These are phyloP conservation scores for Senecio squalidus DNA, from an alignment of 140 eudicot genomes.

Conservation along the genomic window DNA sequence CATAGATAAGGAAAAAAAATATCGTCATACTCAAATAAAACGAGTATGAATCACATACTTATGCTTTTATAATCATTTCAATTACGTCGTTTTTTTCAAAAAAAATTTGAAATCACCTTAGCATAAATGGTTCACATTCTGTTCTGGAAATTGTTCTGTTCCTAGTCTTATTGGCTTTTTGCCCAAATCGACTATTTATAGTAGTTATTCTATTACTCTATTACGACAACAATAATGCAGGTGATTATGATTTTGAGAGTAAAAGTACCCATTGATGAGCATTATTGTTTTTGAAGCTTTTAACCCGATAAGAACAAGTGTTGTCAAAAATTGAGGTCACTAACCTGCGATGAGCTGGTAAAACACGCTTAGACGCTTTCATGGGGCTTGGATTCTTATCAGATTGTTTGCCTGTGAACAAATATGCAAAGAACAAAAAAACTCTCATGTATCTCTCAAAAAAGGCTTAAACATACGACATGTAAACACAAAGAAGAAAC, in stretches of 20 bases:
- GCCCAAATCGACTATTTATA: too few relatives aligned
- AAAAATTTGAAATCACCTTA: not conserved
- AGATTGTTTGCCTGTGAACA: slow-evolving; percentile 40
- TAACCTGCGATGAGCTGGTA: slow-evolving; percentile 89
- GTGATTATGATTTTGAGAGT: not conserved
- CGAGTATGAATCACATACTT: not conserved
- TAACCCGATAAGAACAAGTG: not conserved
- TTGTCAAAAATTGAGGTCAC: not conserved
- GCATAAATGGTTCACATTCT: not conserved
- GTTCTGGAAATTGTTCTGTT: not conserved
- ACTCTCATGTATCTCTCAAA: too few relatives aligned
- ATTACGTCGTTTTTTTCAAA: not conserved
- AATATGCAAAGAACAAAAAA: not conserved
- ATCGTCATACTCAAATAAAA: not conserved
- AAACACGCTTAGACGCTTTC: slow-evolving; percentile 60
- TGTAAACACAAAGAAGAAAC: too few relatives aligned
- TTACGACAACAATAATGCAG: not conserved
- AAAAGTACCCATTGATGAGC: not conserved
- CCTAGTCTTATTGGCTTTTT: not conserved
- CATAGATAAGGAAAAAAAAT: not conserved
- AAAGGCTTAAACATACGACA: too few relatives aligned
- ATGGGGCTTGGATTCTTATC: slow-evolving; percentile 35
- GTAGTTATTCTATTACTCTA: too few relatives aligned
- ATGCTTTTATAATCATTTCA: not conserved
- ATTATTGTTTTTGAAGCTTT: not conserved